phyloP scores from a whole-genome alignment of 2,329 filamentous ascomycete genomes.

The Diaporthe nobilis region DNA sequence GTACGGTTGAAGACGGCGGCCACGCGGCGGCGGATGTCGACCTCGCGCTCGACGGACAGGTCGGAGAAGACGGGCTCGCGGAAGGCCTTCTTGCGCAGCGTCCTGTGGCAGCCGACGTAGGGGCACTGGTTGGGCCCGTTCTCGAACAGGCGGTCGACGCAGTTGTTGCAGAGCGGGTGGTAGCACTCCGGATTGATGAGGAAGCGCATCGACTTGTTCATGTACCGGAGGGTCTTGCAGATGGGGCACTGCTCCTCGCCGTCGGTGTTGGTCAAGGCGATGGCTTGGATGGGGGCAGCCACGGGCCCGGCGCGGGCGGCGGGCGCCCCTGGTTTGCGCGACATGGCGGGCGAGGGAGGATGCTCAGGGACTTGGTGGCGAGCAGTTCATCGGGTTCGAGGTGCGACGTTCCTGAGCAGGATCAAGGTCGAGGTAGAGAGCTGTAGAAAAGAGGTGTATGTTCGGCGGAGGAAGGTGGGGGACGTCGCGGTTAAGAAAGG shows the following conservation, averaged over 20 bases:
- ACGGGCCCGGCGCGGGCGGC: constrained; percentile 41
- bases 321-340: constrained; percentile 50
- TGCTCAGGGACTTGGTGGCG: not conserved
- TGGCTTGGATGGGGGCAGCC: constrained; percentile 38
- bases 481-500: not conserved
- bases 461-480: not conserved
- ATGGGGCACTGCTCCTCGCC: constrained; percentile 88
- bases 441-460: not conserved
- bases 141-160: constrained; percentile 94
- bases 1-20: constrained; percentile 86
- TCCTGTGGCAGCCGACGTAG: constrained; percentile 88
- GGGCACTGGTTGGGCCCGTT: constrained; percentile 93
- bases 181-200: constrained; percentile 99
- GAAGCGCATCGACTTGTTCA: constrained; percentile 94
- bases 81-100: constrained; percentile 87
- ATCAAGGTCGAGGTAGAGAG: not conserved
- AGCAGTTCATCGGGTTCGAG: not conserved
- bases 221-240: constrained; percentile 96
- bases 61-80: constrained; percentile 92
- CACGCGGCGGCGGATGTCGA: constrained; percentile 89
- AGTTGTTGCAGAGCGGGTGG: constrained; percentile 98
- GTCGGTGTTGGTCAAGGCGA: constrained; percentile 41
- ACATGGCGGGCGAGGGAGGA: constrained; percentile 50
- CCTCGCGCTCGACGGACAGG: constrained; percentile 89
- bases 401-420: not conserved